Evolutionary conservation across 2,329 filamentous ascomycete genomes (phyloP).

Genomic region (Chaetomiaceae sp.): DNA sequence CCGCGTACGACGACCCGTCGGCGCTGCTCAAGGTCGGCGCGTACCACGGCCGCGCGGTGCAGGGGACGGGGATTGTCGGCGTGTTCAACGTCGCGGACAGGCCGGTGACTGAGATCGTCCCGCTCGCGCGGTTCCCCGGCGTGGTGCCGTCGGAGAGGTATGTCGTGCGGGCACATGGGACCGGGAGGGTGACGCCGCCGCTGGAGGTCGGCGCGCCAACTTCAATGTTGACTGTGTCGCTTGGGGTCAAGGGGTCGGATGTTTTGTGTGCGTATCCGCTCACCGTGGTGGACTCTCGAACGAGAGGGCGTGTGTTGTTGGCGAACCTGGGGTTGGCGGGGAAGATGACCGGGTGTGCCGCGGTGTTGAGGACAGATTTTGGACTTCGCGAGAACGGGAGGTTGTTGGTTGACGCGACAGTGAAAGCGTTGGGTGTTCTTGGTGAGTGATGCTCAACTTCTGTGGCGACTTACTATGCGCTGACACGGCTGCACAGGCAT

Average conservation of each 20-base stretch:
- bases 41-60: slow-evolving; percentile 61
- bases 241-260: slow-evolving; percentile 67
- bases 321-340: slow-evolving; percentile 71
- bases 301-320: slow-evolving; percentile 42
- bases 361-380: slow-evolving; percentile 59
- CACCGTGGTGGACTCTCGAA: slow-evolving; percentile 45
- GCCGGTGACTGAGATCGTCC: slow-evolving; percentile 61
- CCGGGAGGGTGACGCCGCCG: slow-evolving; percentile 53
- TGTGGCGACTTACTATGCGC: not conserved
- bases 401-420: slow-evolving; percentile 57
- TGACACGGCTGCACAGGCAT: slow-evolving; percentile 58
- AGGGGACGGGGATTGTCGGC: slow-evolving; percentile 71
- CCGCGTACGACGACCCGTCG: slow-evolving; percentile 66
- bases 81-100: slow-evolving; percentile 73
- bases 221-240: slow-evolving; percentile 54
- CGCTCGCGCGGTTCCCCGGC: slow-evolving; percentile 67
- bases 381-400: slow-evolving; percentile 51
- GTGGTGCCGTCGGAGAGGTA: slow-evolving; percentile 51
- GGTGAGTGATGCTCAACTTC: not conserved
- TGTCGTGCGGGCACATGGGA: slow-evolving; percentile 65
- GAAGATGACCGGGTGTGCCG: slow-evolving; percentile 87
- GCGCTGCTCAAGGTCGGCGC: slow-evolving; percentile 70
- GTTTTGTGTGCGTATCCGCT: slow-evolving; percentile 72
- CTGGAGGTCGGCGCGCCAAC: slow-evolving; percentile 38
- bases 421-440: slow-evolving; percentile 55